Conservation (phyloP, 306 rosid species). For the Psophocarpus tetragonolobus region DNA sequence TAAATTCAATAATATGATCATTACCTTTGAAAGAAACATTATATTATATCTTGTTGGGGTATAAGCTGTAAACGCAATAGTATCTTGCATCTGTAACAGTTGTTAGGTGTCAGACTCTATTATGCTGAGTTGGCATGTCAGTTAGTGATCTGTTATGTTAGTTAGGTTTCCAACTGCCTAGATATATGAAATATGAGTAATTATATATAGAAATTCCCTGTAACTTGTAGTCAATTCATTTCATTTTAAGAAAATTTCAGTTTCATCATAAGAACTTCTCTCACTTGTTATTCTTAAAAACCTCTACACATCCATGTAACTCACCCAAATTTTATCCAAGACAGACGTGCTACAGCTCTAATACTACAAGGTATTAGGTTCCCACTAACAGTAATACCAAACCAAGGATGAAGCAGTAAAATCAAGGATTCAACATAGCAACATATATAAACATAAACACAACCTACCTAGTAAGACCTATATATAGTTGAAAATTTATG, state of each 20-base stretch:
- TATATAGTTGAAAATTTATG: background rate
- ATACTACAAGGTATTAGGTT: conserved; percentile 1
- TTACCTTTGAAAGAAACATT: background rate
- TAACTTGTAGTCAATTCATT: background rate
- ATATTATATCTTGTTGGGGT: background rate
- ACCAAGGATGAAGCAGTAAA: background rate
- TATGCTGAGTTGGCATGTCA: background rate
- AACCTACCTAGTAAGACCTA: conserved; percentile 12
- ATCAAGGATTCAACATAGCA: conserved; percentile 3
- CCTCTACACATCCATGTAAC: background rate
- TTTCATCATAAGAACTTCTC: background rate
- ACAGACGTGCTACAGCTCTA: conserved; percentile 4
- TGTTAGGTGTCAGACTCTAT: background rate
- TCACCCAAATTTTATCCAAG: background rate
- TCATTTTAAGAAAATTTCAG: background rate
- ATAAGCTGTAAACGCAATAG: background rate
- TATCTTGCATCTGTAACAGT: background rate
- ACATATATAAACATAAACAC: too few species aligned
- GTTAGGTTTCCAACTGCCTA: background rate
- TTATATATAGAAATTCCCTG: background rate
- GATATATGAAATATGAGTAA: too few species aligned
- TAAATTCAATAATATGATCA: background rate
- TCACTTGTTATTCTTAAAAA: background rate
- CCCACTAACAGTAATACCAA: conserved; percentile 1
- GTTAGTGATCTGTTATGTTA: background rate